phyloP scores from a whole-genome alignment of 2,329 filamentous ascomycete genomes.

The Microsporum ferrugineum region DNA sequence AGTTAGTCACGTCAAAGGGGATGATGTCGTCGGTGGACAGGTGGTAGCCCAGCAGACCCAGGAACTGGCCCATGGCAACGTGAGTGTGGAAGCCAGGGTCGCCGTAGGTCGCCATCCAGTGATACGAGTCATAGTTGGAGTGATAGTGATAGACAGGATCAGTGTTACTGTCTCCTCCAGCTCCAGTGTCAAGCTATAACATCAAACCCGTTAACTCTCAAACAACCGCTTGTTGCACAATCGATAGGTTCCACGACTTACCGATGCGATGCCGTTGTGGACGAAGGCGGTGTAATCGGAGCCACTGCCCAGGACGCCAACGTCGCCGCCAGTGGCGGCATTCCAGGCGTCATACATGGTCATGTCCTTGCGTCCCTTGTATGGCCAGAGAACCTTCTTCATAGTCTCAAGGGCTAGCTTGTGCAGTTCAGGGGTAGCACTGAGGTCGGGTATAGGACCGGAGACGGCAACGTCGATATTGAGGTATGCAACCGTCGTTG shows the following conservation, averaged over 20 bases:
- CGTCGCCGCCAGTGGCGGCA: constrained; percentile 22
- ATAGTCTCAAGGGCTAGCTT: constrained; percentile 24
- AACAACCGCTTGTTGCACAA: background rate
- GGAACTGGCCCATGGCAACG: constrained; percentile 39
- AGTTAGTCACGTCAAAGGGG: constrained; percentile 30
- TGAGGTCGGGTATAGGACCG: constrained; percentile 31
- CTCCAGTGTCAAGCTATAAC: constrained; percentile 32
- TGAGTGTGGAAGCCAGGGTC: constrained; percentile 42
- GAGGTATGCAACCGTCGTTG: constrained; percentile 37
- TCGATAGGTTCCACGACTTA: constrained; percentile 3
- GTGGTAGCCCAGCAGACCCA: constrained; percentile 35
- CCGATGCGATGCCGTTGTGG: constrained; percentile 32
- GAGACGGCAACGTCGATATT: constrained; percentile 42
- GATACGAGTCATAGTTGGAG: constrained; percentile 38
- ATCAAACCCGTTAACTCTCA: background rate
- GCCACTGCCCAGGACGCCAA: constrained; percentile 37
- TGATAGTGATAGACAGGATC: constrained; percentile 40
- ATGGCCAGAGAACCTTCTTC: constrained; percentile 35
- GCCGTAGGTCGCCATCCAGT: constrained; percentile 43
- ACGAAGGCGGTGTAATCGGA: constrained; percentile 39
- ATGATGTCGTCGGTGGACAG: constrained; percentile 29
- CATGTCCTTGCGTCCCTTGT: constrained; percentile 25
- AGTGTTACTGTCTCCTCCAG: constrained; percentile 22
- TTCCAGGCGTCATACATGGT: constrained; percentile 39
- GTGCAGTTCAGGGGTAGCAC: constrained; percentile 34